phyloP scores from a whole-genome alignment of 140 eudicot species.

The Oenanthe javanica region DNA sequence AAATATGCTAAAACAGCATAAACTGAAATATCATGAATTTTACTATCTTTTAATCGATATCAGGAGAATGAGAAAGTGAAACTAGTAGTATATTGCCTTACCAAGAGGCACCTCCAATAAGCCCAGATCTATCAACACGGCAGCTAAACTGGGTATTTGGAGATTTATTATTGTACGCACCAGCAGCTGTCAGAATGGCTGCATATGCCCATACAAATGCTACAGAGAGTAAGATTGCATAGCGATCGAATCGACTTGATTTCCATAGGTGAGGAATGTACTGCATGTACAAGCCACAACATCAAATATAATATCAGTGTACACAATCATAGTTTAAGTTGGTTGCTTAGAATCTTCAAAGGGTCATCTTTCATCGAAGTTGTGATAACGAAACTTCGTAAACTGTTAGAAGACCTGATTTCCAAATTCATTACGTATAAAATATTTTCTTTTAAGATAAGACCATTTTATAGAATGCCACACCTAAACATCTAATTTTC shows the following conservation, averaged over 20 bases:
- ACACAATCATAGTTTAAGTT: neutral
- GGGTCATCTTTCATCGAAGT: neutral
- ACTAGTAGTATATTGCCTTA: constrained; percentile 17
- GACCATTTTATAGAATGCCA: neutral
- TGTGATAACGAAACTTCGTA: neutral
- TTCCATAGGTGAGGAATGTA: constrained; percentile 45
- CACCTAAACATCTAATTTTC: neutral
- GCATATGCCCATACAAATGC: constrained; percentile 81
- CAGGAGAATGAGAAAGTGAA: neutral
- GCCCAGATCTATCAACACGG: constrained; percentile 91
- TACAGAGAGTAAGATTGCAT: constrained; percentile 61
- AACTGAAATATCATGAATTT: neutral
- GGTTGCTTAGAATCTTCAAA: neutral
- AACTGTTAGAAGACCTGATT: neutral
- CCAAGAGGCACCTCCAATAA: constrained; percentile 76
- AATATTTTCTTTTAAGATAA: too few relatives aligned
- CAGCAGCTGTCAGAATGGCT: constrained; percentile 77
- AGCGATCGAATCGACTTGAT: constrained; percentile 53
- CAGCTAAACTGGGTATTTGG: constrained; percentile 77
- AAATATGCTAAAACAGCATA: neutral
- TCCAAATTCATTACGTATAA: neutral
- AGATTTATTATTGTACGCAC: constrained; percentile 68
- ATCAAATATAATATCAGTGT: neutral
- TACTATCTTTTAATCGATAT: neutral
- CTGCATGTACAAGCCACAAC: constrained; percentile 37